Evolutionary conservation across 1,284 basidiomycete species (phyloP), one percentile per base, ranked within the genome.

Genomic region (Boletus semigastroideus): DNA sequence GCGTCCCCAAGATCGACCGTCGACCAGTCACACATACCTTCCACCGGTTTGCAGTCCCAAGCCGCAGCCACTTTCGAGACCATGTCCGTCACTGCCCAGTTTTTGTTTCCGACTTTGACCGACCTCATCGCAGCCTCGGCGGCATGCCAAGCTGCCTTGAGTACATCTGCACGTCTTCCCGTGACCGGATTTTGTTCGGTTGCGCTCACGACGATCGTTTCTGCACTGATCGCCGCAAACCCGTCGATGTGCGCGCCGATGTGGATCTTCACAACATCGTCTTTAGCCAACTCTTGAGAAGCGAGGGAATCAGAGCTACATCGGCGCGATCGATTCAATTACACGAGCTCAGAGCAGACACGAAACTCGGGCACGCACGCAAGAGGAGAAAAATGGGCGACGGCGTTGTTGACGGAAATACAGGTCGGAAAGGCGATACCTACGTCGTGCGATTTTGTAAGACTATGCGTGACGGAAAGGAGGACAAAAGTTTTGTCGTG

Each of bases 191-290:
- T 78, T 53, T 82, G 74, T 22, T 77, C 73, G 49, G 85, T 83
- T 43, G 90, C 86, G 45, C 92, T 90, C 38, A 98, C 84, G 55
- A 94, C 82, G 63, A 97, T 72, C 39, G 94, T 98, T 76, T 99
- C 96, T 52, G 92, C 96, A 65, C 83, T 83, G 69, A 95, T 83
- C 51, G 91, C 82, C 20, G 93, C 90, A 68, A 88, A 94, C 55
- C 92, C 96, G 72, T 99, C 96, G 72, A 99, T 95, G 70, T 98
- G 96, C 33, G 95, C 92, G 53, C 96, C 96, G 57, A 98, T 78
- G 73, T 96, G 92, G 59, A 99, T 77, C 77, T 98, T 98, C 65
- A 98, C 96, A 51, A 98, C 87, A 69, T 99, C 96, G 59, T 87
- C 86, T 62, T 93, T 90, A 52, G 86, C 87, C 60, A 99, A 81